Evolutionary conservation across 306 rosid genomes (phyloP), one percentile per base, ranked within the genome.

Genomic region (Psophocarpus tetragonolobus): DNA sequence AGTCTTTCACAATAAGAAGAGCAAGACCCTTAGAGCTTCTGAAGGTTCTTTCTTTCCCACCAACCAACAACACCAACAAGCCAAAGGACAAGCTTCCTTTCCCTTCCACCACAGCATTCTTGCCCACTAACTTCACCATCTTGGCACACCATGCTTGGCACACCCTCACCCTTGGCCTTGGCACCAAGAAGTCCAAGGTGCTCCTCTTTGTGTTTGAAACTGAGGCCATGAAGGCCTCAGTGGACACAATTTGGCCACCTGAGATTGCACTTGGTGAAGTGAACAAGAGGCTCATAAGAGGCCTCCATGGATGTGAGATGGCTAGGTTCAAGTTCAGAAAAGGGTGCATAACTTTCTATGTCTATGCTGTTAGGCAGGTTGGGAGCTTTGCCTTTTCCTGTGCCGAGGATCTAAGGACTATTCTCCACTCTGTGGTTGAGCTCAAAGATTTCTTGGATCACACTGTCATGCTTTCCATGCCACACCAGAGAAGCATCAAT

Each of bases 101-200:
- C 63, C 96, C 98, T 73, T 96, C 99, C 4, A 88, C 99, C 72
- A 87, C 88, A 2, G 93, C 94, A n/a, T 96, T 84, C 41, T 4
- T 96, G 26, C 99, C 99, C 2, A 96, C 99, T 33, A 96, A 92
- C 77, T 96, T 96, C 91, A 96, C 99, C 20, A 91, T 93, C 87
- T 65, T 96, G 13, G 99, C 99, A 0, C 99, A 92, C 87, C 99
- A 92, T 44, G 98, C 98, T 0, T 93, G 96, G 97, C 98, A 93
- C 81, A 92, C 97, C 4, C 96, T 96, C 79, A 96, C 99, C 14
- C 85, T 96, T 0, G 99, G 99, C 29, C 93, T 96, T 1, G 99
- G 99, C 56, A 91, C 98, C n/a, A 96, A 87, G 76, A 96, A 93
- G 41, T 92, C 98, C 30, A 96, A 96, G 32, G 96, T 96, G 9